Evolutionary conservation across 192 early-diverging fungal species (phyloP), one percentile per base, ranked within the genome.

Genomic region (Dissophora ornata): DNA sequence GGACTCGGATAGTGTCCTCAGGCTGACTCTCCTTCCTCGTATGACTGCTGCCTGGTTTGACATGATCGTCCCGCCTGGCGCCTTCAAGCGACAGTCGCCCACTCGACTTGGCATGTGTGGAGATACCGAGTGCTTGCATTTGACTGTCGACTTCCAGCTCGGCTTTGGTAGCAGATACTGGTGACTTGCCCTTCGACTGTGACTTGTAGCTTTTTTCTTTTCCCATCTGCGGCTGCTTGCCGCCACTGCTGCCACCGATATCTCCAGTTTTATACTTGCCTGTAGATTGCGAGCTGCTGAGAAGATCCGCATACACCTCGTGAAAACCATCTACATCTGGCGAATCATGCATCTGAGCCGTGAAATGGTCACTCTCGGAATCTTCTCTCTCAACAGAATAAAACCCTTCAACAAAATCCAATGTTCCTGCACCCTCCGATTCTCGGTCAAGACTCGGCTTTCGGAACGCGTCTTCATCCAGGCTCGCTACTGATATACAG

Each of bases 381-480:
- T 80, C 68, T 34, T 62, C 69, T 10, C 15, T 34, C 6, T 83
- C 71, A 25, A 74, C 53, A 18, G 82, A 55, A 34, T 78, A 86
- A 51, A 79, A 87, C 4, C 79, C 83, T 21, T 88, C 87, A 0
- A 82, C 70, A 63, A 86, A 77, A 1, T 80, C 66, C 46, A 86
- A 56, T 3, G 80, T 78, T 16, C 57, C 58, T 18, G 54, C 32
- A 52, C 56, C 53, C 1, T 67, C 66, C 3, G n/a, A 18, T 19
- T 64, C 65, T 16, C 51, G 59, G 8, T 47, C 65, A 21, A 50
- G 33, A 19, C 50, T 60, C 53, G 74, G 61, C 49, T 48, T 59
- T 7, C 59, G 42, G 58, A 89, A 89, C 32, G 87, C 85, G 22
- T 81, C 64, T 47, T 87, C 84, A 57, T 88, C 87, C 25, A 89